Conservation (phyloP, 495 filamentous ascomycete species). For the Glarea lozoyensis region DNA sequence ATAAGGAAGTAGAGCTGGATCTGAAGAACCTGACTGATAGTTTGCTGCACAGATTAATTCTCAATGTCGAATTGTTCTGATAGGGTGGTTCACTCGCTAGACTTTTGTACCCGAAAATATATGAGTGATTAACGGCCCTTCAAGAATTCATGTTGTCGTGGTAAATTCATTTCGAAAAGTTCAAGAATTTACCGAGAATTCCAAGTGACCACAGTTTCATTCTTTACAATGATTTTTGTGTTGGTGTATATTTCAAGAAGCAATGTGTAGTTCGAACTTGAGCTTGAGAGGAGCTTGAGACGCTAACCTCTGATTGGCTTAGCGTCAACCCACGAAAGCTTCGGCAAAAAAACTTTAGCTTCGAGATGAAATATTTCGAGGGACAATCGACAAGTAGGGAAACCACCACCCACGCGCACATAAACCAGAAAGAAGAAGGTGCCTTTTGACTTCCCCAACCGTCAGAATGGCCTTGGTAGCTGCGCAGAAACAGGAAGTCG, state of each 20-base stretch:
- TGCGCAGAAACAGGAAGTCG: conserved; percentile 52
- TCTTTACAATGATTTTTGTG: conserved; percentile 11
- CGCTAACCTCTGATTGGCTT: conserved; percentile 18
- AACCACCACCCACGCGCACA: too few species aligned
- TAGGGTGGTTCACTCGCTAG: background rate
- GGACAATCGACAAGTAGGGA: too few species aligned
- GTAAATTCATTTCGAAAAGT: conserved; percentile 5
- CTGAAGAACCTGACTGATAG: too few species aligned
- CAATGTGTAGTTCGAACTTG: conserved; percentile 20
- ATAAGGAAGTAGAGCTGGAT: too few species aligned
- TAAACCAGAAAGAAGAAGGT: too few species aligned
- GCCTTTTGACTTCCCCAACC: conserved; percentile 8
- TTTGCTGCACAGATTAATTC: too few species aligned
- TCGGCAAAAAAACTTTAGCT: too few species aligned
- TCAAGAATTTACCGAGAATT: conserved; percentile 10
- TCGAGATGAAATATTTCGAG: too few species aligned
- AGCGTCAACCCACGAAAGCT: background rate
- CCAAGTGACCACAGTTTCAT: conserved; percentile 11
- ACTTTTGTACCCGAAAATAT: too few species aligned
- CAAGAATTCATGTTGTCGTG: background rate
- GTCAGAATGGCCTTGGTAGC: conserved; percentile 50
- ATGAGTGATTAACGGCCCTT: background rate
- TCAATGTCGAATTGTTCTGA: background rate
- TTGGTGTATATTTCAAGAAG: conserved; percentile 14
- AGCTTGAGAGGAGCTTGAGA: too few species aligned